These are phyloP conservation scores for Stachybotrys elegans DNA, from an alignment of 2,329 filamentous ascomycete genomes.

Conservation along the genomic window DNA sequence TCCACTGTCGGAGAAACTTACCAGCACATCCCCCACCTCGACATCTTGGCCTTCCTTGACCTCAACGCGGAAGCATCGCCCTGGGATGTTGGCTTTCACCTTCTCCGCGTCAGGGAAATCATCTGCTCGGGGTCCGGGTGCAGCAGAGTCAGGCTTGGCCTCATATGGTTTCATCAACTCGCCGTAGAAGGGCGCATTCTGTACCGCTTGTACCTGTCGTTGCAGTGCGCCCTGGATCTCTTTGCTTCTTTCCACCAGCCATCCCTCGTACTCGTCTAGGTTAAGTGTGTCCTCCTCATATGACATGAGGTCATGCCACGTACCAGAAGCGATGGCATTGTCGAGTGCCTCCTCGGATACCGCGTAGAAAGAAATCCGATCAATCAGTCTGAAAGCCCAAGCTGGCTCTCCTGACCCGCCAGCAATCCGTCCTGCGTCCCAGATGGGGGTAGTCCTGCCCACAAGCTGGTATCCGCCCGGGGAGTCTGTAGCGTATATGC, in stretches of 20 bases:
- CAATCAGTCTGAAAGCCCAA: conserved; percentile 26
- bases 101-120: too few relatives aligned
- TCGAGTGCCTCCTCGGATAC: conserved; percentile 22
- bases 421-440: conserved; percentile 16
- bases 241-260: conserved; percentile 22
- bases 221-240: conserved; percentile 15
- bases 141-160: too few relatives aligned
- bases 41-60: conserved; percentile 19
- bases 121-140: too few relatives aligned
- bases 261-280: conserved; percentile 23
- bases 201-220: conserved; percentile 19
- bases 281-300: conserved; percentile 21
- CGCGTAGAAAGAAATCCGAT: conserved; percentile 26
- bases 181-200: conserved; percentile 19
- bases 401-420: conserved; percentile 9
- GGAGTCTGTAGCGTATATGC: conserved; percentile 31
- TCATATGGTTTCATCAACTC: conserved; percentile 21
- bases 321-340: too few relatives aligned
- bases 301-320: conserved; percentile 17
- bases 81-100: conserved; percentile 25
- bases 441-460: conserved; percentile 27
- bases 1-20: conserved; percentile 7
- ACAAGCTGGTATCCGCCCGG: conserved; percentile 33
- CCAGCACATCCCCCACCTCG: conserved; percentile 21
- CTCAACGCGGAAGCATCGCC: conserved; percentile 26